A percentile compares a stretch with the other conserved stretches of the same genome.
phyloP scores from a whole-genome alignment of 179 eudicot species.

The Camellia oleifera region DNA sequence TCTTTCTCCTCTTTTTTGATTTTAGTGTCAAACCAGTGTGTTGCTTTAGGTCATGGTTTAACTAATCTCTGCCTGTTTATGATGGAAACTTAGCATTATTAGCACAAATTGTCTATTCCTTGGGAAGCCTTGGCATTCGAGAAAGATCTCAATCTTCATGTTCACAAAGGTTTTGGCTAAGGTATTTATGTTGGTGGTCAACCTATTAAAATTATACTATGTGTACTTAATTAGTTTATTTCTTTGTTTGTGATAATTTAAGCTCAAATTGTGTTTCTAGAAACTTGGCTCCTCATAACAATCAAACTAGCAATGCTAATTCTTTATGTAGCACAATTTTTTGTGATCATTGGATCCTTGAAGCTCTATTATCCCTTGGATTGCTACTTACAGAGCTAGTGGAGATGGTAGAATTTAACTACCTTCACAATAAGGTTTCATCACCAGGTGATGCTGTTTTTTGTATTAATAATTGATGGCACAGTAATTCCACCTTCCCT shows the following conservation, averaged over 20 bases:
- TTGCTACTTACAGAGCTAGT: background rate
- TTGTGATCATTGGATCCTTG: background rate
- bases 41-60: background rate
- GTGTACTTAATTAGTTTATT: background rate
- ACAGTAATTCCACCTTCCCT: background rate
- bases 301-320: background rate
- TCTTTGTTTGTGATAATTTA: background rate
- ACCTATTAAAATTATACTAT: background rate
- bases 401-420: background rate
- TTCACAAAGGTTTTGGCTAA: background rate
- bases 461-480: background rate
- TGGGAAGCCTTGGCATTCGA: background rate
- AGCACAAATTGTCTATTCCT: background rate
- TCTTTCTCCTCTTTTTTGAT: background rate
- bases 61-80: background rate
- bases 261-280: background rate
- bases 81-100: background rate
- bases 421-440: background rate
- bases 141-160: constrained; percentile 5
- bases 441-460: background rate
- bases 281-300: background rate
- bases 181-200: background rate
- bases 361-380: background rate
- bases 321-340: background rate
- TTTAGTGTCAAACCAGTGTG: background rate